A percentile compares a stretch with the other conserved stretches of the same genome.
phyloP scores from a whole-genome alignment of 2,329 filamentous ascomycete species.

The Coniochaeta hoffmannii region DNA sequence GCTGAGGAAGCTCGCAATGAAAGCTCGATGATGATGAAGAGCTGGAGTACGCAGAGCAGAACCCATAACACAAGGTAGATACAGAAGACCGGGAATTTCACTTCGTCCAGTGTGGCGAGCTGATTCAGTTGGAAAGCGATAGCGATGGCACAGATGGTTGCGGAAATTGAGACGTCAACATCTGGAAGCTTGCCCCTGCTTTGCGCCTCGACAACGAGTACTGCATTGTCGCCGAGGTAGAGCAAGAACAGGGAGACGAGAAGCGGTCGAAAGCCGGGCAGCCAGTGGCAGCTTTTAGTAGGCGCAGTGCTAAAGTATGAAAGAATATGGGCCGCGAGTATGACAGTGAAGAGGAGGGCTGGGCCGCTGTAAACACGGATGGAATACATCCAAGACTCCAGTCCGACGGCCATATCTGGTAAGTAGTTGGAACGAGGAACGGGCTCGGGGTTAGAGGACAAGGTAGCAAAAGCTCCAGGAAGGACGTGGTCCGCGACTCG shows the following conservation, averaged over 20 bases:
- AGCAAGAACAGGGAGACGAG: conserved; percentile 6
- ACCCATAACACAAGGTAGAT: conserved; percentile 5
- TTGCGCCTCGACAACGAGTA: conserved; percentile 4
- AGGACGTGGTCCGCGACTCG: no score
- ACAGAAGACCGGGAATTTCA: conserved; percentile 2
- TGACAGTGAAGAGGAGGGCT: neutral
- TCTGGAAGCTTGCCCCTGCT: conserved; percentile 4
- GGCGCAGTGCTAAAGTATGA: neutral
- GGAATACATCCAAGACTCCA: neutral
- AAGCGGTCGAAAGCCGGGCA: conserved; percentile 5
- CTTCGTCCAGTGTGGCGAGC: conserved; percentile 5
- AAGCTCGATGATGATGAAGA: no score
- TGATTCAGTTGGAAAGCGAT: conserved; percentile 5
- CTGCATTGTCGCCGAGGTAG: conserved; percentile 3
- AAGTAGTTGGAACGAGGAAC: no score
- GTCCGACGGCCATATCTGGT: conserved; percentile 3
- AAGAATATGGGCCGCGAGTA: conserved; percentile 1
- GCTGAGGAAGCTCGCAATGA: no score
- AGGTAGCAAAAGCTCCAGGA: no score
- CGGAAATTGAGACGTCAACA: conserved; percentile 3
- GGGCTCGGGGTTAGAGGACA: no score
- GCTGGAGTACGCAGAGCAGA: neutral
- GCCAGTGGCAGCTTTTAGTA: conserved; percentile 3
- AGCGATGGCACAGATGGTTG: conserved; percentile 4
- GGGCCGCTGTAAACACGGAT: no score